Base-by-base conservation (phyloP, 148 eudicot species). In the Nyssa sinensis region DNA sequence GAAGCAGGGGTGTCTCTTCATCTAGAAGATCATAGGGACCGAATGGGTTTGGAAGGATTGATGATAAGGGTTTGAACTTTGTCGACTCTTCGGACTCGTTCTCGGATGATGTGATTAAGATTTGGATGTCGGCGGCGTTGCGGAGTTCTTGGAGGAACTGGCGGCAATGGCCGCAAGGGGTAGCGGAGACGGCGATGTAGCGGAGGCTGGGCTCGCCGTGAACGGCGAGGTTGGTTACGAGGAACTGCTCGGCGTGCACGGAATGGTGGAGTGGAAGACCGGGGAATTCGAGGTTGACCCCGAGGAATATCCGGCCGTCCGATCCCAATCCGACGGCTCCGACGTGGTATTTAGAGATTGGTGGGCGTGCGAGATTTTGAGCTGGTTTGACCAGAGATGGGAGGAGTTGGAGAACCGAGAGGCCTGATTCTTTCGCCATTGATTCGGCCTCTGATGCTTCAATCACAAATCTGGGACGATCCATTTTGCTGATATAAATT, bases 111-210 rank as follows among this genome's bases (percentile, higher is more conserved):
- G 14, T 27, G 57, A 49, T 49, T 14, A 81, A 61, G 83, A 94
- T 83, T 72, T 83, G 83, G 23, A 92, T 82, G 29, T 79, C 79
- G 4, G 86, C 76, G 4, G 96, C 88, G 24, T 81, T 55, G 0
- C 97, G 82, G 59, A 94, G 81, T 53, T 94, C 98, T 67, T 94
- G 98, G 17, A 94, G 72, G 70, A 94, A 94, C 78, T 94, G 98
- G 65, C 98, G 96, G 83, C 98, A 94, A 85, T 94, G 98, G 71
- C 98, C 98, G 77, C 98, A 94, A 41, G 98, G 98, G 81, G 86
- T 90, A 3, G 87, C 89, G 35, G 98, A 92, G 62, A 94, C 91
- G 64, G 93, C 93, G 32, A 92, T 25, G 69, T 84, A 77, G 17
- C 62, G 35, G 67, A 94, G 84, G 8, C 53, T 69, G 55, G 86